These are phyloP conservation scores for Kandelia obovata DNA, from an alignment of 345 rosid genomes.

Conservation along the genomic window DNA sequence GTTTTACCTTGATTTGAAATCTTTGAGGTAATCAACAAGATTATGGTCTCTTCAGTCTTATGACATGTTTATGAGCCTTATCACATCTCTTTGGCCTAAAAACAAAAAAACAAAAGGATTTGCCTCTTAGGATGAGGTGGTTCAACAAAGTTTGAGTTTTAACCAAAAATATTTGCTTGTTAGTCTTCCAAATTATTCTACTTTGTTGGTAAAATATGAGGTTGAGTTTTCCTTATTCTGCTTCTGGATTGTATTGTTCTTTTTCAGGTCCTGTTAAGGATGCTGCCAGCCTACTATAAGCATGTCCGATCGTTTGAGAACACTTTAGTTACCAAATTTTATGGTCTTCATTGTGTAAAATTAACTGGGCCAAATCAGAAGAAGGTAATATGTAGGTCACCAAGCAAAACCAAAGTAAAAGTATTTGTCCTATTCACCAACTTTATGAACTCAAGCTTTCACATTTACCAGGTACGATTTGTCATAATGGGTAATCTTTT, in stretches of 20 bases:
- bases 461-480: slow-evolving; percentile 63
- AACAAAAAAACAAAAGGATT: too few relatives aligned
- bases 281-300: slow-evolving; percentile 92
- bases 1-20: too few relatives aligned
- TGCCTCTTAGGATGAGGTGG: neutral
- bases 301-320: slow-evolving; percentile 85
- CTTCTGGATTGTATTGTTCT: neutral
- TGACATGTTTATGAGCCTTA: neutral
- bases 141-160: neutral
- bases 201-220: neutral
- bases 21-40: too few relatives aligned
- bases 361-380: slow-evolving; percentile 78
- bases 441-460: slow-evolving; percentile 1
- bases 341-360: slow-evolving; percentile 94
- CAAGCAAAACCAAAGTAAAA: neutral
- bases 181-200: neutral
- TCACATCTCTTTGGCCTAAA: neutral
- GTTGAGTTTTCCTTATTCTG: neutral
- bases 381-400: slow-evolving; percentile 49
- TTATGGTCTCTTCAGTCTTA: too few relatives aligned
- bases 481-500: slow-evolving; percentile 95
- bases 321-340: slow-evolving; percentile 88
- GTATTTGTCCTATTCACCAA: neutral
- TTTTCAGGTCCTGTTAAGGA: slow-evolving; percentile 79
- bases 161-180: too few relatives aligned